phyloP scores from a whole-genome alignment of 1,139 yeast genomes.

The Pichia cactophila region DNA sequence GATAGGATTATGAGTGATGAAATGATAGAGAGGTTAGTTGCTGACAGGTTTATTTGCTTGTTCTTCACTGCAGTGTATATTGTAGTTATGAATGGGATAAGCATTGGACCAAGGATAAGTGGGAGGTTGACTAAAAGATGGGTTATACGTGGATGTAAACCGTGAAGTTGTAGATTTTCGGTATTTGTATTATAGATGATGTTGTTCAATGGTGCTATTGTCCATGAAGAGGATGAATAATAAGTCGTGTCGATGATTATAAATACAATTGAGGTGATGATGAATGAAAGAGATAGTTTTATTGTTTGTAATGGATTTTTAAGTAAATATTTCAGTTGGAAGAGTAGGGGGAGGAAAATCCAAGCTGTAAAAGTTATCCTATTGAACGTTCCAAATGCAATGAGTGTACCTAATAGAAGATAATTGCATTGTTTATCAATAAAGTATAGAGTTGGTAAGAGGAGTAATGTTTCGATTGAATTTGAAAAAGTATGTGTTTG shows the following conservation, averaged over 20 bases:
- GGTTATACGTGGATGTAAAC: constrained; percentile 70
- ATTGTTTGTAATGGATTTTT: constrained; percentile 23
- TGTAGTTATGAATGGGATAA: constrained; percentile 17
- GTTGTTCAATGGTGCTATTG: constrained; percentile 72
- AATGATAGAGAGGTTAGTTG: constrained; percentile 50
- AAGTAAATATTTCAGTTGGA: constrained; percentile 34
- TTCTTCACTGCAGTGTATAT: constrained; percentile 32
- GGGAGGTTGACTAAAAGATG: constrained; percentile 75
- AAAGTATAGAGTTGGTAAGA: constrained; percentile 49
- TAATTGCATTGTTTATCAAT: constrained; percentile 32
- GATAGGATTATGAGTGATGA: constrained; percentile 63
- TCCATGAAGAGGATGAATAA: constrained; percentile 24
- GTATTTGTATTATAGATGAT: constrained; percentile 56
- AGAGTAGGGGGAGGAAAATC: constrained; percentile 51
- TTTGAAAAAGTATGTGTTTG: constrained; percentile 90
- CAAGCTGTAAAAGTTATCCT: constrained; percentile 79
- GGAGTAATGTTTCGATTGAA: constrained; percentile 67
- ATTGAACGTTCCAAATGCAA: constrained; percentile 70
- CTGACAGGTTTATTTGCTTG: constrained; percentile 6
- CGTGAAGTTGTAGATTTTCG: constrained; percentile 66
- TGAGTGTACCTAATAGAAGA: constrained; percentile 42
- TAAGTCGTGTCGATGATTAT: constrained; percentile 43
- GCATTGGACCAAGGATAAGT: constrained; percentile 66
- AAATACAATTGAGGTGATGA: constrained; percentile 34
- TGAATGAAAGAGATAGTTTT: constrained; percentile 29